Evolutionary conservation across 257 asterid genomes (phyloP), one percentile per base, ranked within the genome.

Genomic region (Nicotiana attenuata): DNA sequence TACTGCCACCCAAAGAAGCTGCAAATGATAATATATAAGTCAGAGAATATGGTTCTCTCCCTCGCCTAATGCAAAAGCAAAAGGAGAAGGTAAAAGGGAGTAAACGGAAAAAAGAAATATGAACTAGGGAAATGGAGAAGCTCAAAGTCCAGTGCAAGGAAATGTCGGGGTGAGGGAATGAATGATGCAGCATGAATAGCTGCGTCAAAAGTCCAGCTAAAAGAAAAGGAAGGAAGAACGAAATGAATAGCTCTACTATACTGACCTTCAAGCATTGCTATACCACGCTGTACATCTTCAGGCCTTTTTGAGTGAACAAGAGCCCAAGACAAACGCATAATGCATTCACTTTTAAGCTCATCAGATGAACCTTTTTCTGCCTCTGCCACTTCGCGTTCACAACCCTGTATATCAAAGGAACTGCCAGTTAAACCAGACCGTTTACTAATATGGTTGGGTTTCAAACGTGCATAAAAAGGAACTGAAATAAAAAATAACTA

Each of bases 261-360:
- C 83, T 84, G 35, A 93, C 99, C 95, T 90, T 96, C 99, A 73
- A 96, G 99, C 99, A 96, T 96, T 73, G 93, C 98, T 85, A 93
- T 93, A 55, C 99, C 99, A 82, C 98, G 96, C 24, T 91, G 98
- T 31, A 94, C 91, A 87, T 96, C 98, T 66, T 87, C 92, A 7
- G 94, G 87, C 29, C 92, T 89, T 85, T 84, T 96, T 22, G 99
- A 96, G 85, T 96, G 99, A 86, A 96, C 97, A 67, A 96, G 99
- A 78, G 96, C 94, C 99, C 99, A 96, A 69, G 97, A 96, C 86
- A 96, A 87, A 82, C 97, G 96, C 98, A 94, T 93, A 82, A 96
- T 87, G 91, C 97, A 87, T 85, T 92, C 98, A 83, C 89, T 89
- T 87, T 90, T 96, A 50, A 83, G 88, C 69, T 89, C 89, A 87